A percentile compares a stretch with the other conserved stretches of the same genome.
Evolutionary conservation across 371 early-diverging fungal species (phyloP).

Genomic region (Haplosporangium sp.): DNA sequence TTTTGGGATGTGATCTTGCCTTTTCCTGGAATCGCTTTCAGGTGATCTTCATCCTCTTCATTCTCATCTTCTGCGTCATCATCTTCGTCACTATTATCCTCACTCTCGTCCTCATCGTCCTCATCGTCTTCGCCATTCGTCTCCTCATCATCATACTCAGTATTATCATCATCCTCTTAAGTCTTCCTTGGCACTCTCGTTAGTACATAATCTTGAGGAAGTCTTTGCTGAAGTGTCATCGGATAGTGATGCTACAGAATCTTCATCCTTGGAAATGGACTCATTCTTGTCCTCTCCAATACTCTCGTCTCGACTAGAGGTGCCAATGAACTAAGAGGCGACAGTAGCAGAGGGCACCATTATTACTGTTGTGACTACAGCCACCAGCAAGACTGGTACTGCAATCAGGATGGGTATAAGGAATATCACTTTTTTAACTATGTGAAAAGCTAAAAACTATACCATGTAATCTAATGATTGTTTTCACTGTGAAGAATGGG

Average conservation of each 20-base stretch:
- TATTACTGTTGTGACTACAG: not conserved
- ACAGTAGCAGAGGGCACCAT: not conserved
- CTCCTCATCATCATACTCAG: not conserved
- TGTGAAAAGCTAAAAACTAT: no score
- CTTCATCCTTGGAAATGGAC: no score
- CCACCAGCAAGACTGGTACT: conserved; percentile 7
- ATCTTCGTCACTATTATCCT: not conserved
- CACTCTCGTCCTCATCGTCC: not conserved
- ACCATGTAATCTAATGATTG: no score
- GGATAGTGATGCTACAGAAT: no score
- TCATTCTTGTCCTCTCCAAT: not conserved
- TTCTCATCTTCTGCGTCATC: not conserved
- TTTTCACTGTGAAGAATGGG: no score
- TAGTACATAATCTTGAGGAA: no score
- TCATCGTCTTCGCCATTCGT: not conserved
- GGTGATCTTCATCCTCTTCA: not conserved
- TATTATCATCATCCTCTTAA: not conserved
- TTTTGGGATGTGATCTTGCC: not conserved
- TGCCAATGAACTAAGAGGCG: not conserved
- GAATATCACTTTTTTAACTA: not conserved
- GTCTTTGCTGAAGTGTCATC: no score
- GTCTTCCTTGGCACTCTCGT: no score
- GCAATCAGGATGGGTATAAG: conserved; percentile 1
- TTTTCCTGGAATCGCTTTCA: not conserved
- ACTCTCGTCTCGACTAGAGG: not conserved